A percentile compares a stretch with the other conserved stretches of the same genome.
Conservation (phyloP, 1,139 yeast species). For the Debaryomycetaceae sp. region DNA sequence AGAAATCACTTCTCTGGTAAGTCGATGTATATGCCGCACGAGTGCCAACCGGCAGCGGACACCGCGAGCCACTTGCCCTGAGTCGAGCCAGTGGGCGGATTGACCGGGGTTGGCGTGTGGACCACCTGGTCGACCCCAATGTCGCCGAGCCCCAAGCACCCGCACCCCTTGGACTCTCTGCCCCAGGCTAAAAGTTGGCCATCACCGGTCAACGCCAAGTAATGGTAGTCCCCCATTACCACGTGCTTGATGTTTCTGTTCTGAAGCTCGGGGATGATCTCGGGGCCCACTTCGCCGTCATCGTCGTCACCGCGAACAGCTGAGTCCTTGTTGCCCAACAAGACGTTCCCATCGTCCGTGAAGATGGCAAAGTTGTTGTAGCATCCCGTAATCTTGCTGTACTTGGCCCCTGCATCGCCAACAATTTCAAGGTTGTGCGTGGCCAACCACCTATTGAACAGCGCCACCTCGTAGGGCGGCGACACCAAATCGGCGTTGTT, state of each 20-base stretch:
- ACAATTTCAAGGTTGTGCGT: conserved; percentile 15
- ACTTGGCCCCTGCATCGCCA: conserved; percentile 17
- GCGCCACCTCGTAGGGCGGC: conserved; percentile 6
- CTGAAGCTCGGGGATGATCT: conserved; percentile 42
- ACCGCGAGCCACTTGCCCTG: conserved; percentile 46
- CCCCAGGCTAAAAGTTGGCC: conserved; percentile 76
- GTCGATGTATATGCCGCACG: conserved; percentile 47
- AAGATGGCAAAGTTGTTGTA: conserved; percentile 50
- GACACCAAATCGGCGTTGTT: conserved; percentile 1
- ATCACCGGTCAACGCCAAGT: conserved; percentile 52
- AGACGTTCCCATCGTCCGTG: conserved; percentile 46
- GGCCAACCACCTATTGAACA: conserved; percentile 29
- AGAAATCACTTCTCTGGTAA: no score
- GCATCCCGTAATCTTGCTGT: conserved; percentile 47
- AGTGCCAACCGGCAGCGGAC: conserved; percentile 82
- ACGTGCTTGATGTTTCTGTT: conserved; percentile 49
- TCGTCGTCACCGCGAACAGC: conserved; percentile 6
- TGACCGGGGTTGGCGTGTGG: conserved; percentile 4
- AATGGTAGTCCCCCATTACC: conserved; percentile 74
- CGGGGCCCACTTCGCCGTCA: conserved; percentile 15
- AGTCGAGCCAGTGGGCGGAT: conserved; percentile 10
- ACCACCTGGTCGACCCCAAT: conserved; percentile 4
- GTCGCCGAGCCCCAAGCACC: conserved; percentile 68
- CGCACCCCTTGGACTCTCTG: conserved; percentile 55
- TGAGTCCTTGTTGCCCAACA: conserved; percentile 31